These are phyloP conservation scores for Fusarium goolgardi DNA, from an alignment of 2,329 filamentous ascomycete genomes.

Conservation along the genomic window DNA sequence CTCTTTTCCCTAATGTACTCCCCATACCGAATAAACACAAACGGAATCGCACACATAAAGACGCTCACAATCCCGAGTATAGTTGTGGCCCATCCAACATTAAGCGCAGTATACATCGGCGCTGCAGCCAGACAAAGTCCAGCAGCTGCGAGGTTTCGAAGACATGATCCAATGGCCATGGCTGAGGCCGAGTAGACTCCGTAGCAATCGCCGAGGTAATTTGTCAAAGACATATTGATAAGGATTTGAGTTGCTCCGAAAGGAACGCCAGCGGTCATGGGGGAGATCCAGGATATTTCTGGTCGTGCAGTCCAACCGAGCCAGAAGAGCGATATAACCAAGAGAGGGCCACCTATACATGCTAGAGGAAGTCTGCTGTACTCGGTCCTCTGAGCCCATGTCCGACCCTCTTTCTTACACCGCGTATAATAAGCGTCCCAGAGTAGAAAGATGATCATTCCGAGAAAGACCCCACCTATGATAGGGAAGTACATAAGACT, in stretches of 20 bases:
- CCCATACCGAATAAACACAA: constrained; percentile 15
- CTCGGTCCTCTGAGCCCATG: constrained; percentile 27
- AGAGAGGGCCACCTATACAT: constrained; percentile 24
- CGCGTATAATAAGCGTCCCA: constrained; percentile 30
- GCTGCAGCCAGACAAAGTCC: constrained; percentile 15
- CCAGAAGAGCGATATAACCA: constrained; percentile 37
- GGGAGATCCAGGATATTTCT: constrained; percentile 12
- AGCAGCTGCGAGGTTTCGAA: constrained; percentile 13
- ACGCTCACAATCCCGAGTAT: constrained; percentile 3
- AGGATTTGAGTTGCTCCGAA: constrained; percentile 14
- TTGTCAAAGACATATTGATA: constrained; percentile 16
- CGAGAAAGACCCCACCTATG: constrained; percentile 3
- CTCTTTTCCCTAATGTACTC: constrained; percentile 12
- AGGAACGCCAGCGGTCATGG: constrained; percentile 12
- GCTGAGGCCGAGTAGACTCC: constrained; percentile 19
- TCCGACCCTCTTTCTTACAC: constrained; percentile 2
- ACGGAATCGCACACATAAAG: constrained; percentile 20
- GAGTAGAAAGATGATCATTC: constrained; percentile 17
- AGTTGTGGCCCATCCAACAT: constrained; percentile 16
- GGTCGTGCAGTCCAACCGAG: constrained; percentile 32
- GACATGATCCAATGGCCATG: constrained; percentile 5
- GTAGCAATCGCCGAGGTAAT: constrained; percentile 13
- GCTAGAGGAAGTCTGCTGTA: constrained; percentile 36
- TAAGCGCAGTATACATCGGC: constrained; percentile 17
- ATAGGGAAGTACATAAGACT: constrained; percentile 22